These are phyloP conservation scores for Dipodascopsis uninucleata DNA, from an alignment of 805 yeast species.

Conservation along the genomic window DNA sequence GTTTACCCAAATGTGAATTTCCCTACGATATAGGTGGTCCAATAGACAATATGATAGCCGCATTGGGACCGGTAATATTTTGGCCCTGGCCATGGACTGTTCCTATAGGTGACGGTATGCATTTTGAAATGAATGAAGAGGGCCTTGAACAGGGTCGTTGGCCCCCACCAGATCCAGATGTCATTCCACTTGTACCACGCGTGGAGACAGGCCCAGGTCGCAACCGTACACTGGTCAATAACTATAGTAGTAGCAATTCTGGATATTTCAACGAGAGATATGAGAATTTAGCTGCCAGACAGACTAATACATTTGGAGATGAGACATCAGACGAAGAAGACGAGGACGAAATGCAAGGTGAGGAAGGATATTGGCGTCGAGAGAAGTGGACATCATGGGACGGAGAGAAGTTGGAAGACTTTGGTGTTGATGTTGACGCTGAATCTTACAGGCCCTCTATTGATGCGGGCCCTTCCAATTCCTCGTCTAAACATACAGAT, in stretches of 20 bases:
- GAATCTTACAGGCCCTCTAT: conserved; percentile 35
- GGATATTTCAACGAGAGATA: conserved; percentile 7
- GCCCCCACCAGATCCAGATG: conserved; percentile 85
- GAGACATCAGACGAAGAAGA: not conserved
- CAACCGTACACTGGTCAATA: conserved; percentile 8
- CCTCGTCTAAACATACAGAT: not conserved
- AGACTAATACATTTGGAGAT: not conserved
- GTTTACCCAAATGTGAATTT: conserved; percentile 44
- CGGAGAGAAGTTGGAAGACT: conserved; percentile 83
- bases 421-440: conserved; percentile 78
- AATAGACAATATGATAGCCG: conserved; percentile 48
- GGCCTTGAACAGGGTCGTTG: conserved; percentile 60
- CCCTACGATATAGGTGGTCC: conserved; percentile 80
- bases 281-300: too few relatives aligned
- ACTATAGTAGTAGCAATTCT: not conserved
- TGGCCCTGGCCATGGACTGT: conserved; percentile 74
- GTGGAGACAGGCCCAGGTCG: too few relatives aligned
- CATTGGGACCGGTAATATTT: conserved; percentile 58
- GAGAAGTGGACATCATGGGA: conserved; percentile 34
- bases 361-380: conserved; percentile 41
- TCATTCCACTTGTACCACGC: too few relatives aligned
- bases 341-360: conserved; percentile 10
- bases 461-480: not conserved
- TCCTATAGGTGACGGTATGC: conserved; percentile 58
- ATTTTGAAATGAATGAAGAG: conserved; percentile 53